Base-by-base conservation (phyloP, 2,329 filamentous ascomycete species). In the Trichoderma sp. region DNA sequence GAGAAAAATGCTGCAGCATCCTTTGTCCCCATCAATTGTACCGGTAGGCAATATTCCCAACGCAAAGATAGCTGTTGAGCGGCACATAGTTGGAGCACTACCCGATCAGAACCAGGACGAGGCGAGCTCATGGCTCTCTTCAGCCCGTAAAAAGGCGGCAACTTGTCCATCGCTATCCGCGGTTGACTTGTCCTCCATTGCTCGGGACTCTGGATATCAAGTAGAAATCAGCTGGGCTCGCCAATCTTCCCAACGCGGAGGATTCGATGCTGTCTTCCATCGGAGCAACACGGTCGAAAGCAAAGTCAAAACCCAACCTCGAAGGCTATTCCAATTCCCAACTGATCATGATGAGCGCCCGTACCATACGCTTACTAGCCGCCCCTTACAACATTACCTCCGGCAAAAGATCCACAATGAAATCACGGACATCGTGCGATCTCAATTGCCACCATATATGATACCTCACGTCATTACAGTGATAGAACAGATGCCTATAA, bases 211-310 rank as follows among this genome's bases (percentile, higher is more conserved):
- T 1, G 39, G 39, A 22, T 45, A 45, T 13, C 39, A 45, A 45
- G 39, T 45, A 4, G n/a, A 45, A 45, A 13, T 45, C n/a, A 45
- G 39, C n/a, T 45, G 39, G 39, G 39, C 39, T 45, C 39, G 39
- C 19, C 39, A 45, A 45, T n/a, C 19, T 22, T 45, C 39, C n/a
- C 39, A 45, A 19, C 39, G 39, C 10, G 39, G 39, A n/a, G 39
- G 39, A 45, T 3, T 45, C n/a, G 39, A 45, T 45, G 39, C 39
- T 13, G 9, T 45, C 0, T 45, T 45, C 39, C 19, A 45, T n/a
- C n/a, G n/a, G 5, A 9, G 2, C 5, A 2, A 45, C 5, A 19
- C 9, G 0, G 5, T 2, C 0, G 39, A 45, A 45, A 45, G 39
- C 39, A 6, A 45, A 22, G 0, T 4, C 9, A 45, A 13, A 22